These are phyloP conservation scores for Fusarium guadeloupense DNA, from an alignment of 2,329 filamentous ascomycete genomes.

Conservation along the genomic window DNA sequence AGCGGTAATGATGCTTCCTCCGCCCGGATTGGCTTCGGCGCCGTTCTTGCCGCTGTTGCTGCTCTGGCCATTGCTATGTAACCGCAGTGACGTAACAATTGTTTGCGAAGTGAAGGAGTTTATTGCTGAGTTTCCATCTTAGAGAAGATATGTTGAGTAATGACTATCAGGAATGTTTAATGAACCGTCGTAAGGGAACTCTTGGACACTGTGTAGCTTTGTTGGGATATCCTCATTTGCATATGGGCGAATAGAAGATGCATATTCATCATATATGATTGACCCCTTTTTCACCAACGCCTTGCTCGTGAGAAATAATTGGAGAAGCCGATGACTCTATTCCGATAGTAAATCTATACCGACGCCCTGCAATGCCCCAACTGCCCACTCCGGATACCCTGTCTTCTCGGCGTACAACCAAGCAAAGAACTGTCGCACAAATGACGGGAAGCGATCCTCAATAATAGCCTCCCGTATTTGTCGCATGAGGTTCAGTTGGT, in stretches of 20 bases:
- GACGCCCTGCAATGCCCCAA: constrained; percentile 80
- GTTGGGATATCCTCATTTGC: constrained; percentile 18
- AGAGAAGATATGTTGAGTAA: constrained; percentile 22
- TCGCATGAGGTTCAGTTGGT: constrained; percentile 86
- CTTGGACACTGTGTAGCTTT: constrained; percentile 12
- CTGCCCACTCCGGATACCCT: constrained; percentile 85
- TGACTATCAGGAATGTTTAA: constrained; percentile 36
- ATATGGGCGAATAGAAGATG: constrained; percentile 34
- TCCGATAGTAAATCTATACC: constrained; percentile 69
- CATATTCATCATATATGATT: constrained; percentile 27
- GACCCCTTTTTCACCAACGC: constrained; percentile 11
- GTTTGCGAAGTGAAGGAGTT: constrained; percentile 1
- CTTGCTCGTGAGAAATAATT: not conserved
- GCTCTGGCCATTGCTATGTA: constrained; percentile 40
- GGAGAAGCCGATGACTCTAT: constrained; percentile 17
- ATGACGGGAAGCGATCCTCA: constrained; percentile 81
- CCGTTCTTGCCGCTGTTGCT: constrained; percentile 35
- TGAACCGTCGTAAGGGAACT: constrained; percentile 27
- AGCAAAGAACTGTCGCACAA: constrained; percentile 80
- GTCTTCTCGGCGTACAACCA: constrained; percentile 70
- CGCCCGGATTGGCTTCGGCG: constrained; percentile 33
- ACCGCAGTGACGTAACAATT: not conserved
- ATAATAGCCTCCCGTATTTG: constrained; percentile 79
- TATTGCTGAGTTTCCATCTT: constrained; percentile 9
- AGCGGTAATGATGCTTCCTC: constrained; percentile 31